Base-by-base conservation (phyloP, 345 rosid species). In the Ceriops tagal region DNA sequence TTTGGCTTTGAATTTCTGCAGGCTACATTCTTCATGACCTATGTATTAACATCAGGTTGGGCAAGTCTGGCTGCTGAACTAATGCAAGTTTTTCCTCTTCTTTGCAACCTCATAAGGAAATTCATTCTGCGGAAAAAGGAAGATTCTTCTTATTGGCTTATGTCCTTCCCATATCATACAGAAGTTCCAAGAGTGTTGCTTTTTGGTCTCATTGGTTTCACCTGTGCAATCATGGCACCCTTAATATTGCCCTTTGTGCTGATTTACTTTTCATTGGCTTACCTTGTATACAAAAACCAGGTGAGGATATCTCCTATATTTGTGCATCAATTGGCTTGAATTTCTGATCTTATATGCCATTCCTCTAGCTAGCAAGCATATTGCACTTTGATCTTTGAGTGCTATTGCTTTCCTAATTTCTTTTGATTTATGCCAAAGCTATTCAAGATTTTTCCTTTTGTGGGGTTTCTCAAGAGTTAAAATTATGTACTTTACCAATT, bases 11-110 rank as follows among this genome's bases (percentile, higher is more conserved):
- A 49, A 24, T 64, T 75, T 72, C 62, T 81, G 80, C 91, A 93
- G 97, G 92, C 92, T 80, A 79, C 85, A 73, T 93, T 93, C 86
- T 93, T 93, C 84, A 89, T 79, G 85, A 92, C 98, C 24, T 91
- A 91, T 65, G 87, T 91, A 60, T 78, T 92, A 67, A 86, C 97
- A 65, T 92, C 96, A 39, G 97, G 97, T 19, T 91, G 96, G 97
- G 91, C 97, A 31, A 78, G 97, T 78, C 76, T 92, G 72, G 79
- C 96, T 1, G 73, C 82, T 76, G 97, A 92, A 84, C 57, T 92
- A 51, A 83, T 92, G 87, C 97, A 89, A 71, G 84, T 85, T 53
- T 80, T 80, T 71, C 70, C 82, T 66, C 88, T 92, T 61, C 59
- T 88, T 67, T 79, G 81, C 80, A 85, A 88, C 68, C 32, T 82